These are phyloP conservation scores for Boletellus ananas DNA, from an alignment of 768 basidiomycete genomes.

Conservation along the genomic window DNA sequence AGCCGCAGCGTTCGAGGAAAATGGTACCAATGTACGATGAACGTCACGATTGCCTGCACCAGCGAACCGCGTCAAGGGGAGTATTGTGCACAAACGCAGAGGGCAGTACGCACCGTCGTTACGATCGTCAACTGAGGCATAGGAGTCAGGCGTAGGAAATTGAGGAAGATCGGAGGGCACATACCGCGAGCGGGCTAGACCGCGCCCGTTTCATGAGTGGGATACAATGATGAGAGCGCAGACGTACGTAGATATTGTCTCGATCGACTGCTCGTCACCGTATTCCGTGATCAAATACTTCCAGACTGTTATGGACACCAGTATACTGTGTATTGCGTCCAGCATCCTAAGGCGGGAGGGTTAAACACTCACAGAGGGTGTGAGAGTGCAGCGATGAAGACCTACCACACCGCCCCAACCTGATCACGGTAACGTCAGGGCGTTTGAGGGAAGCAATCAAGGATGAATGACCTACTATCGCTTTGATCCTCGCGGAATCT, in stretches of 20 bases:
- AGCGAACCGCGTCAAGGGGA: conserved; percentile 9
- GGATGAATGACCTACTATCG: conserved; percentile 14
- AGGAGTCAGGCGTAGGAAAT: not conserved
- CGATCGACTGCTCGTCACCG: conserved; percentile 36
- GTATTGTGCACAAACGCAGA: not conserved
- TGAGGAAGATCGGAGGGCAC: not conserved
- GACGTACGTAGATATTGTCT: conserved; percentile 44
- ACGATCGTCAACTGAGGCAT: conserved; percentile 25
- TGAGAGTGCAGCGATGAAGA: not conserved
- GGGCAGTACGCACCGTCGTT: conserved; percentile 25
- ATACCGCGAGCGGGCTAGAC: conserved; percentile 25
- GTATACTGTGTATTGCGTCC: conserved; percentile 39
- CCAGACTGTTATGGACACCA: conserved; percentile 41
- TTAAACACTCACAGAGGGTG: not conserved
- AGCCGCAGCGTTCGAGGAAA: not conserved
- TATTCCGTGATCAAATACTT: conserved; percentile 43
- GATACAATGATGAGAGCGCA: not conserved
- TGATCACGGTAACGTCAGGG: conserved; percentile 1
- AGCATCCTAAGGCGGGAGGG: conserved; percentile 19
- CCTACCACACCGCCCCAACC: conserved; percentile 29
- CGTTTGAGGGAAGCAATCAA: not conserved
- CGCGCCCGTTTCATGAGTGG: not conserved
- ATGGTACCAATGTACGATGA: conserved; percentile 47
- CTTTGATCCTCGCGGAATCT: conserved; percentile 20
- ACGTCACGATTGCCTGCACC: conserved; percentile 1